Percentiles rank a stretch among this genome's conserved stretches.
These are phyloP conservation scores for Russula dissimulans DNA, from an alignment of 768 basidiomycete genomes.

Conservation along the genomic window DNA sequence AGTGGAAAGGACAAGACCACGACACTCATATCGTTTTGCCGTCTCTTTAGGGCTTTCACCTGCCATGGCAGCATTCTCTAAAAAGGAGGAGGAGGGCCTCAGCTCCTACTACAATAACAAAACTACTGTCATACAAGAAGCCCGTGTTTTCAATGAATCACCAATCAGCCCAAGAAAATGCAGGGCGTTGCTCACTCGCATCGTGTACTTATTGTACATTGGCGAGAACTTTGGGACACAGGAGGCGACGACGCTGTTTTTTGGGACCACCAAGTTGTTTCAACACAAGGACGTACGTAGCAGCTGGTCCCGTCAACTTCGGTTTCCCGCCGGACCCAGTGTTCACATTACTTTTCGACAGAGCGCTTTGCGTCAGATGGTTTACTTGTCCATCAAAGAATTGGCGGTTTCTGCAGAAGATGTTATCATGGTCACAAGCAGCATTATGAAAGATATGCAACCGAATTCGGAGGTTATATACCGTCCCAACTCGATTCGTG, in stretches of 20 bases:
- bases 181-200: conserved; percentile 89
- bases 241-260: conserved; percentile 96
- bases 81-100: conserved; percentile 96
- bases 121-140: conserved; percentile 96
- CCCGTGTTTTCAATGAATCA: conserved; percentile 97
- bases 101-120: conserved; percentile 95
- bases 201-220: conserved; percentile 92
- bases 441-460: conserved; percentile 99
- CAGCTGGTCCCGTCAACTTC: neutral
- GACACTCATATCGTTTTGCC: neutral
- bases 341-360: conserved; percentile 27
- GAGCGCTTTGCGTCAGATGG: conserved; percentile 94
- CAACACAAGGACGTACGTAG: conserved; percentile 95
- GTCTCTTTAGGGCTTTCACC: neutral
- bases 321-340: neutral
- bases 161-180: conserved; percentile 98
- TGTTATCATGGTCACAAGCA: conserved; percentile 98
- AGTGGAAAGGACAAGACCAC: neutral
- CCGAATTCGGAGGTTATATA: conserved; percentile 98
- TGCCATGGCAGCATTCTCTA: conserved; percentile 71
- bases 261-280: conserved; percentile 97
- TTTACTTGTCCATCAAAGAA: conserved; percentile 98
- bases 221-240: conserved; percentile 93
- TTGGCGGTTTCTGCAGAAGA: conserved; percentile 92
- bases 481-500: conserved; percentile 93